Evolutionary conservation across 2,329 filamentous ascomycete genomes (phyloP).

Genomic region (Penicillium sp.): DNA sequence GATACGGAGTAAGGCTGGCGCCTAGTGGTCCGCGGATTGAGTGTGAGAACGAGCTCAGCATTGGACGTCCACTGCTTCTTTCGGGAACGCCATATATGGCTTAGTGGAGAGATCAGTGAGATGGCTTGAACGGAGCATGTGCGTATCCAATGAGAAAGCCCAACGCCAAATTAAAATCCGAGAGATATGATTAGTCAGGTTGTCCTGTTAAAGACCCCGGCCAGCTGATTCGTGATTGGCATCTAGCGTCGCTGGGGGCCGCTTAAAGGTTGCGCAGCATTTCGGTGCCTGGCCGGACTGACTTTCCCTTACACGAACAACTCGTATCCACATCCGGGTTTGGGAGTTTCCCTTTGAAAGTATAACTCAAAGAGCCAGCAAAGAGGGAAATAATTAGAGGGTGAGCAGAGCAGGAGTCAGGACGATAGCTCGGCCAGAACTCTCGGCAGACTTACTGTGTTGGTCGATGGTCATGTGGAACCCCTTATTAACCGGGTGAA

Average conservation of each 20-base stretch:
- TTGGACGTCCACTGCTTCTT: not conserved
- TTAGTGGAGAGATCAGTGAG: not conserved
- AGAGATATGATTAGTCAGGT: slow-evolving; percentile 4
- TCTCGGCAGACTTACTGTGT: slow-evolving; percentile 3
- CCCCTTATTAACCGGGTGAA: not conserved
- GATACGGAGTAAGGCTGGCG: not conserved
- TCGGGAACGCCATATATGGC: not conserved
- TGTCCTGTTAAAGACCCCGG: not conserved
- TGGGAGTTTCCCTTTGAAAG: not conserved
- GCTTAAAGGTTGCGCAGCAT: not conserved
- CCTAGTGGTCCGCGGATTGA: slow-evolving; percentile 1
- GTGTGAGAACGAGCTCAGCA: not conserved
- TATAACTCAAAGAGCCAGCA: not conserved
- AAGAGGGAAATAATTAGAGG: not conserved
- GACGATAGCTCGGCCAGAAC: not conserved
- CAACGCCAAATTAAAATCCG: not conserved
- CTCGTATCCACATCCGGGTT: slow-evolving; percentile 5
- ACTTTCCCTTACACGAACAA: not conserved
- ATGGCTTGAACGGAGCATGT: not conserved
- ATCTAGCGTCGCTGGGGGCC: not conserved
- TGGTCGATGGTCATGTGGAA: not conserved
- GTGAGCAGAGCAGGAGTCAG: not conserved
- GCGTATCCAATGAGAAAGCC: not conserved
- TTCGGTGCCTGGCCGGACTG: not conserved
- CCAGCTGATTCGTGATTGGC: not conserved